Conservation (phyloP, 164 flowering plant genomes). For the Hamamelis virginiana region DNA sequence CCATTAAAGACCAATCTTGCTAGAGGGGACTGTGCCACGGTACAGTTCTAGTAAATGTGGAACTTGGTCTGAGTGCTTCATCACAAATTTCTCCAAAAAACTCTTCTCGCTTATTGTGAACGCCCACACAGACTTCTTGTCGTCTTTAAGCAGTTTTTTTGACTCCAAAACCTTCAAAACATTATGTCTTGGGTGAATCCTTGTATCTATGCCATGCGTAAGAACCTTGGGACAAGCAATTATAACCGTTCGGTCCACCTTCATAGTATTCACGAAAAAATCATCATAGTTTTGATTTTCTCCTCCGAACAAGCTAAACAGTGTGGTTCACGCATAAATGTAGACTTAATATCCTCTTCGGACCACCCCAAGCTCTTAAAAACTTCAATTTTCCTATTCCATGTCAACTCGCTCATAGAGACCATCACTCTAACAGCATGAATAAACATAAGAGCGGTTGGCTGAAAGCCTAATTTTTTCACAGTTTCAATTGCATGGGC, state of each 20-base stretch:
- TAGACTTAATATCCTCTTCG: conserved; percentile 7
- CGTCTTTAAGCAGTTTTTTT: conserved; percentile 1
- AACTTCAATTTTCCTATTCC: conserved; percentile 7
- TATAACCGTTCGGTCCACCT: conserved; percentile 1
- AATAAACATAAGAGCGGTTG: neutral
- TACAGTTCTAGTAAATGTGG: conserved; percentile 3
- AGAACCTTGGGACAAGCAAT: conserved; percentile 3
- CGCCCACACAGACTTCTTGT: neutral
- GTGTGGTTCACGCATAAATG: conserved; percentile 1
- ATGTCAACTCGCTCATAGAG: conserved; percentile 9
- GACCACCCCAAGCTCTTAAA: conserved; percentile 23
- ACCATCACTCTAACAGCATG: conserved; percentile 3
- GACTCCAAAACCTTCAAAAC: conserved; percentile 7
- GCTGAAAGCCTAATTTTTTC: conserved; percentile 1
- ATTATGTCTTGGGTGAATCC: conserved; percentile 9
- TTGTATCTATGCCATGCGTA: conserved; percentile 2
- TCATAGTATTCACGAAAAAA: conserved; percentile 16
- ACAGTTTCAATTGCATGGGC: neutral
- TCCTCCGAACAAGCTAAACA: conserved; percentile 12
- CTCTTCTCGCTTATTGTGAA: neutral
- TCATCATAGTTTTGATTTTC: conserved; percentile 8
- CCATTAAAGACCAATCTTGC: no score
- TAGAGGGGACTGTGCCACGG: neutral
- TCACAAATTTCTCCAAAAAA: neutral
- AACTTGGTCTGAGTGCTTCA: neutral